Percentiles rank a stretch among this genome's conserved stretches.
Evolutionary conservation across 2,329 filamentous ascomycete species (phyloP).

Genomic region (Diaporthe sp.): DNA sequence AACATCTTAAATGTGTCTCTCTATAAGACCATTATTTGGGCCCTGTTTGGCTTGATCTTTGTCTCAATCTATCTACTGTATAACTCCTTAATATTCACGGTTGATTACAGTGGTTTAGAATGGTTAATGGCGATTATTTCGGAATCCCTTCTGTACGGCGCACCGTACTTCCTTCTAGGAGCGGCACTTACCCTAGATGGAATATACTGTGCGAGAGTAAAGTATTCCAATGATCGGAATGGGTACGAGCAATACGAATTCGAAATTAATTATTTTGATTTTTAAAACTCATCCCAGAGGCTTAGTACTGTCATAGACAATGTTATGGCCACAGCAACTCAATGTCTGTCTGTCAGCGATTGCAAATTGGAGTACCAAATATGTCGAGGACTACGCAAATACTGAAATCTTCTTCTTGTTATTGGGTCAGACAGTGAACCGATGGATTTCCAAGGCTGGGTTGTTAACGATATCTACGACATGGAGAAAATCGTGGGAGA

Average conservation of each 20-base stretch:
- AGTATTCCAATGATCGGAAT: too few relatives aligned
- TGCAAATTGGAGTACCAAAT: not conserved
- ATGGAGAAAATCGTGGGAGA: not conserved
- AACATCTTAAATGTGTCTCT: conserved; percentile 45
- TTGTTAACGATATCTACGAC: not conserved
- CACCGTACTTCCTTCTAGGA: conserved; percentile 13
- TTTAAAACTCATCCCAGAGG: not conserved
- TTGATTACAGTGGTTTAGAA: conserved; percentile 25
- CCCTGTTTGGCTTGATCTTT: conserved; percentile 38
- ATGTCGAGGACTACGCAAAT: not conserved
- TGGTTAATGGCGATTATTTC: conserved; percentile 34
- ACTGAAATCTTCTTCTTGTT: not conserved
- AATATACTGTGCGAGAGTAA: too few relatives aligned
- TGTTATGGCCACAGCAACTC: too few relatives aligned
- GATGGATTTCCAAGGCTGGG: not conserved
- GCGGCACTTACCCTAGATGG: not conserved
- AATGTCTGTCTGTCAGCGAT: not conserved
- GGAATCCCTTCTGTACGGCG: conserved; percentile 28
- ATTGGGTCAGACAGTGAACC: not conserved
- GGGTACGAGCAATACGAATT: too few relatives aligned
- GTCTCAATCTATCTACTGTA: conserved; percentile 43
- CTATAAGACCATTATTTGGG: conserved; percentile 37
- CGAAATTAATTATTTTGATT: too few relatives aligned
- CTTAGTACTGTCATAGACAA: too few relatives aligned
- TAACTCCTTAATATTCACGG: conserved; percentile 35